These are phyloP conservation scores for Solanum etuberosum DNA, from an alignment of 257 asterid species.

Conservation along the genomic window DNA sequence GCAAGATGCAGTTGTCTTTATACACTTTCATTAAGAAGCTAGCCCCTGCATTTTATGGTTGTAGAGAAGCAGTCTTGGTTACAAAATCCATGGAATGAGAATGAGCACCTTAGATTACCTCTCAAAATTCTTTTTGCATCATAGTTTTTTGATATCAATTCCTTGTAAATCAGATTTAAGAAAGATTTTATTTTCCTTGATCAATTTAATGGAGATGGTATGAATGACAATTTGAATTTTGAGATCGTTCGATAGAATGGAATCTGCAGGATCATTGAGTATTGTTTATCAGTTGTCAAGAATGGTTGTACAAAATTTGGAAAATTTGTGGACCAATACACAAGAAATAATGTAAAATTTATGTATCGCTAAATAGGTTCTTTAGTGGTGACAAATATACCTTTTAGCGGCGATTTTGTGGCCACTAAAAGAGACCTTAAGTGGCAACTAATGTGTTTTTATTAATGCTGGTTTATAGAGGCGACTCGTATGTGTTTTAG, in stretches of 20 bases:
- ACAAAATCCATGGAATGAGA: background rate
- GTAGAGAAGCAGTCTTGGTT: background rate
- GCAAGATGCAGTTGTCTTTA: background rate
- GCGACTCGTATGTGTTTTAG: too few relatives aligned
- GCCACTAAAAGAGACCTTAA: too few relatives aligned
- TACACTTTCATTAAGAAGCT: background rate
- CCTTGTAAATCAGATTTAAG: background rate
- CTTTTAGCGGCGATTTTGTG: background rate
- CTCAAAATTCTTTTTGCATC: background rate
- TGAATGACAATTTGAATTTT: background rate
- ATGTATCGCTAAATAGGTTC: too few relatives aligned
- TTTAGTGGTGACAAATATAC: too few relatives aligned
- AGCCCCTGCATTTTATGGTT: background rate
- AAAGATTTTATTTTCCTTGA: background rate
- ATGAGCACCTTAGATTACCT: background rate
- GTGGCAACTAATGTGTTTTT: too few relatives aligned
- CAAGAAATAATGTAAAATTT: too few relatives aligned
- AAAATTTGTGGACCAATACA: too few relatives aligned
- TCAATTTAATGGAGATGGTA: background rate
- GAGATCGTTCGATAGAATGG: background rate
- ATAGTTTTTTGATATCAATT: background rate
- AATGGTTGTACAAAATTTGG: too few relatives aligned
- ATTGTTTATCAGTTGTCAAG: background rate
- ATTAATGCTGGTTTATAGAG: too few relatives aligned
- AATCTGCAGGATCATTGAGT: background rate